Evolutionary conservation across 768 basidiomycete genomes (phyloP).

Genomic region (Trametes maxima): DNA sequence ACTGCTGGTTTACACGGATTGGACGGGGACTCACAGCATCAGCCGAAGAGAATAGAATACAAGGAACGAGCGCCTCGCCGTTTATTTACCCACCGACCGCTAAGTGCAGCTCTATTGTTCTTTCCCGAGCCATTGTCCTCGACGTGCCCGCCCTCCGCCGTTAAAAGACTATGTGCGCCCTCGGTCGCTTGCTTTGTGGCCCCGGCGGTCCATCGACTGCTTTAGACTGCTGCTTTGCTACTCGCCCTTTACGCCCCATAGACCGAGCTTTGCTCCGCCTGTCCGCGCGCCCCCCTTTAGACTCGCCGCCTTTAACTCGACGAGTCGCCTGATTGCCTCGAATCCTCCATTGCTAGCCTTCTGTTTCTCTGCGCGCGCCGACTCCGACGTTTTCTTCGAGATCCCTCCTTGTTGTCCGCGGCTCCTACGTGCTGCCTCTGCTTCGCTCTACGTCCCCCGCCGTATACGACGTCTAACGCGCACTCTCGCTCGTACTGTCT

Average conservation of each 20-base stretch:
- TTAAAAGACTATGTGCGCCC: conserved; percentile 15
- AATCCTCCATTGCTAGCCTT: background rate
- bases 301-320: conserved; percentile 4
- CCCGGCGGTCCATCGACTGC: conserved; percentile 28
- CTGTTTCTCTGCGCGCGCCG: background rate
- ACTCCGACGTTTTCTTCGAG: conserved; percentile 6
- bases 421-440: background rate
- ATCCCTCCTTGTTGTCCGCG: background rate
- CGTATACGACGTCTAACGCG: conserved; percentile 10
- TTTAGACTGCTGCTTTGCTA: conserved; percentile 17
- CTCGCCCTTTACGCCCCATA: conserved; percentile 6
- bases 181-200: conserved; percentile 16
- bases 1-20: background rate
- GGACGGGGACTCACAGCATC: conserved; percentile 1
- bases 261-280: conserved; percentile 7
- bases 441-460: background rate
- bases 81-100: conserved; percentile 12
- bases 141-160: background rate
- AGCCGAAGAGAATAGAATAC: conserved; percentile 2
- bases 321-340: conserved; percentile 6
- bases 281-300: background rate
- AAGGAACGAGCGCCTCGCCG: conserved; percentile 11
- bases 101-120: conserved; percentile 20
- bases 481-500: background rate
- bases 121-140: conserved; percentile 20